phyloP scores from a whole-genome alignment of 768 basidiomycete species.

The Lactifluus pinguis region DNA sequence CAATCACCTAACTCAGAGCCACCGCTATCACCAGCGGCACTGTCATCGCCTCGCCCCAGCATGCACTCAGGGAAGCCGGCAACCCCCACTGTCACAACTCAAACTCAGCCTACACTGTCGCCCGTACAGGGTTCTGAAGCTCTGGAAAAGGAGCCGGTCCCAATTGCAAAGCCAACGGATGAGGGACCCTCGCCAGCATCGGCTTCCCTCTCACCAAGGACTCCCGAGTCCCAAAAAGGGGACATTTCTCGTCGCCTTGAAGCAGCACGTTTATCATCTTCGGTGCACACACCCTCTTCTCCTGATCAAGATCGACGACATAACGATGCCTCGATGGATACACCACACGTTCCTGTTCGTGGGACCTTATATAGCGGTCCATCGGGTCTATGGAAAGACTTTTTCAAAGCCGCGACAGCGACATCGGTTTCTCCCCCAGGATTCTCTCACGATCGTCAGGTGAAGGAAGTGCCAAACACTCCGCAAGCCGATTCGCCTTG shows the following conservation, averaged over 20 bases:
- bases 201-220: background rate
- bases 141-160: background rate
- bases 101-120: background rate
- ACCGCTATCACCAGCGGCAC: background rate
- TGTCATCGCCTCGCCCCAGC: background rate
- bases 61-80: background rate
- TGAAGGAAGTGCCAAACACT: background rate
- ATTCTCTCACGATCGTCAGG: background rate
- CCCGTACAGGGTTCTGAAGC: background rate
- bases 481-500: background rate
- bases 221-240: background rate
- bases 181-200: background rate
- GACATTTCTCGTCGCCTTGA: background rate
- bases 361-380: conserved; percentile 14
- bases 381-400: conserved; percentile 12
- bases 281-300: background rate
- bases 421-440: background rate
- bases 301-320: background rate
- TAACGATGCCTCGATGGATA: background rate
- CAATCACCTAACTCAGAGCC: background rate
- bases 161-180: background rate
- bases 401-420: background rate
- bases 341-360: background rate
- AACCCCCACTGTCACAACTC: background rate
- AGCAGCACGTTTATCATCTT: background rate